phyloP scores from a whole-genome alignment of 116 monocot genomes.

The Cymodocea nodosa region DNA sequence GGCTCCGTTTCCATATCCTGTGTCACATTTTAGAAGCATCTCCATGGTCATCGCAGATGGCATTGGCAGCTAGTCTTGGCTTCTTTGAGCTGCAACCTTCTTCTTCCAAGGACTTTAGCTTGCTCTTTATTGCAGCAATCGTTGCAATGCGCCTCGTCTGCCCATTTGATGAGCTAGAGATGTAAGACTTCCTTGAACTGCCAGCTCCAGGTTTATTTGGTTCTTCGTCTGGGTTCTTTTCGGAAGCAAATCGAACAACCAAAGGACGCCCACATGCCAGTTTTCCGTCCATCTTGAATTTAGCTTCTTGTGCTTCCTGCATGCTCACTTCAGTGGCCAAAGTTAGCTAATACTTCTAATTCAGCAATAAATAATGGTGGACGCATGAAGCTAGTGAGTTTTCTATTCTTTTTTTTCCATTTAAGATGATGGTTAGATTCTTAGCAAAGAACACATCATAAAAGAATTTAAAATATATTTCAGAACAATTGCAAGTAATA shows the following conservation, averaged over 20 bases:
- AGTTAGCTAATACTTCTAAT: slow-evolving; percentile 1
- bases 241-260: slow-evolving; percentile 72
- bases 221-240: slow-evolving; percentile 30
- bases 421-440: neutral
- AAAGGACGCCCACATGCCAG: slow-evolving; percentile 66
- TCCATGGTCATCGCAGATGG: neutral
- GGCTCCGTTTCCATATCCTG: neutral
- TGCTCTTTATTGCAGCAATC: slow-evolving; percentile 85
- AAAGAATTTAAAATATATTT: neutral
- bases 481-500: too few relatives aligned
- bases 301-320: slow-evolving; percentile 90
- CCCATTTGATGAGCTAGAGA: slow-evolving; percentile 12
- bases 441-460: neutral
- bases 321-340: slow-evolving; percentile 83
- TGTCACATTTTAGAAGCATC: slow-evolving; percentile 2
- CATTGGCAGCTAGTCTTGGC: slow-evolving; percentile 10
- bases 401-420: neutral
- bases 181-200: slow-evolving; percentile 21
- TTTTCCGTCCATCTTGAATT: slow-evolving; percentile 71
- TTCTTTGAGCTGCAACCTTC: slow-evolving; percentile 40
- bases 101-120: slow-evolving; percentile 68
- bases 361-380: neutral
- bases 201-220: slow-evolving; percentile 3
- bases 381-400: neutral
- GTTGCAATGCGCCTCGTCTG: slow-evolving; percentile 36